Conservation (phyloP, 441 rosid species). For the Hura crepitans region DNA sequence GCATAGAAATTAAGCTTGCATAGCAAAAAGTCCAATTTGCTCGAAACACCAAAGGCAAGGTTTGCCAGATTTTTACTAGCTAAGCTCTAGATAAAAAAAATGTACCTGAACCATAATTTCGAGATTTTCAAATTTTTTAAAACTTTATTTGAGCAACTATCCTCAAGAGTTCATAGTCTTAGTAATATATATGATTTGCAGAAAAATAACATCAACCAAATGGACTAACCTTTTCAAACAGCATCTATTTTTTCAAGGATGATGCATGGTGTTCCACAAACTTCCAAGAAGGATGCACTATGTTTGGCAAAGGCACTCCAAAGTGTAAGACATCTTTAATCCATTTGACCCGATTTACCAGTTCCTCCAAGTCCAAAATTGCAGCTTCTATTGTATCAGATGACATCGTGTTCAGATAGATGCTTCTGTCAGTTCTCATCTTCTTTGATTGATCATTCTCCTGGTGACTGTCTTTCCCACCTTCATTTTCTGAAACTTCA, state of each 20-base stretch:
- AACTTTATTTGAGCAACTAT: background rate
- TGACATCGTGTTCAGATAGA: slow-evolving; percentile 37
- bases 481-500: slow-evolving; percentile 22
- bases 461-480: slow-evolving; percentile 10
- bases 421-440: slow-evolving; percentile 30
- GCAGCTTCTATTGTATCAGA: slow-evolving; percentile 54
- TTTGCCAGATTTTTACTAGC: background rate
- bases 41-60: background rate
- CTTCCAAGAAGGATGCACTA: slow-evolving; percentile 37
- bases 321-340: slow-evolving; percentile 38
- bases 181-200: background rate
- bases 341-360: slow-evolving; percentile 57
- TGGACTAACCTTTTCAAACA: slow-evolving; percentile 21
- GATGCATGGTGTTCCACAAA: slow-evolving; percentile 40
- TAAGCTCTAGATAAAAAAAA: background rate
- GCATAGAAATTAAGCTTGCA: background rate
- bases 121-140: background rate
- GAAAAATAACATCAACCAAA: background rate
- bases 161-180: background rate
- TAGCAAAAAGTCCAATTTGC: background rate
- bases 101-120: background rate
- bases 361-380: slow-evolving; percentile 60
- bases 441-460: slow-evolving; percentile 27
- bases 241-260: slow-evolving; percentile 29
- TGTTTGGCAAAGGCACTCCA: slow-evolving; percentile 29